Evolutionary conservation across 2,329 filamentous ascomycete species (phyloP), one percentile per base, ranked within the genome.

Genomic region (Ophiocordyceps australis): DNA sequence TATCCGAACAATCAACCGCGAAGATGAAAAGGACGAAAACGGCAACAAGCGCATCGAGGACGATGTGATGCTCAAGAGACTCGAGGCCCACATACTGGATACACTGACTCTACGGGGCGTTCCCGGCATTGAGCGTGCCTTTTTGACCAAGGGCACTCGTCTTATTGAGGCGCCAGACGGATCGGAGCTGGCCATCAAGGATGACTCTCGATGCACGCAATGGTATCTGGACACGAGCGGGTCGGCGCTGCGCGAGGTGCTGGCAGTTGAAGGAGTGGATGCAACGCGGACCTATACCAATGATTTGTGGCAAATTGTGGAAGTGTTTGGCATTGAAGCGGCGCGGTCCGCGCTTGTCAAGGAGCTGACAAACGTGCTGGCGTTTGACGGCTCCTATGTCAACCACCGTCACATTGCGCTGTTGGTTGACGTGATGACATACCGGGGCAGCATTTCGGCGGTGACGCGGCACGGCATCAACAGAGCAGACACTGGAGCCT

Each of bases 401-500:
- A 98, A 98, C 51, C 83, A 95, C 56, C 83, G 89, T 43, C 89
- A 98, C 59, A 73, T 98, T 59, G 80, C 85, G 24, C 70, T 98
- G 19, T 65, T 98, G 27, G 83, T 91, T 36, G 89, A 98, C 55
- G 82, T 98, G 35, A 98, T 98, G 89, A 94, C 85, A 16, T 83
- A 91, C 42, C 72, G 89, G 42, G 89, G 89, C 37, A 76, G 78
- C 41, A 74, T 98, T 42, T 93, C 93, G 51, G 86, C 89, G 10
- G 86, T 98, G 35, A 98, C 89, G 29, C 80, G 89, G 54, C 89
- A 98, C 47, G 89, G 89, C 56, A 98, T 98, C 59, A 98, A 98
- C 59, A 74, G 89, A 41, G 82, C 86, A 15, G 89, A 98, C 46
- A 98, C 91, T 33, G 89, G 89, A 60, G 91, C 89, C 8, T 65